Conservation (phyloP, 108 stramenopile species). For the Stephanodiscus minutulus region DNA sequence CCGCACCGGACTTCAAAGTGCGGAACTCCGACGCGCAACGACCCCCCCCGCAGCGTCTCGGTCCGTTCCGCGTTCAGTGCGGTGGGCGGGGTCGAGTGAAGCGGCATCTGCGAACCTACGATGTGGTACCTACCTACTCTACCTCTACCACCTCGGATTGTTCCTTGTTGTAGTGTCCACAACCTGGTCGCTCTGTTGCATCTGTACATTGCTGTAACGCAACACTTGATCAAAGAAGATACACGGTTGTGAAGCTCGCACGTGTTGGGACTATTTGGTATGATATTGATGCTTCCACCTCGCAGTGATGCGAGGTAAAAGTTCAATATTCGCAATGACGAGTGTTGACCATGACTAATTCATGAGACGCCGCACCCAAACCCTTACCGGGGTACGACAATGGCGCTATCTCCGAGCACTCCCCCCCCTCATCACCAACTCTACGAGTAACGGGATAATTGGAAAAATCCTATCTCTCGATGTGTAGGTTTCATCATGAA, state of each 20-base stretch:
- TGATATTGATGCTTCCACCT: conserved; percentile 12
- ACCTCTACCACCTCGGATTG: too few relatives aligned
- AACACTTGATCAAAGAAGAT: neutral
- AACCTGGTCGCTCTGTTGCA: too few relatives aligned
- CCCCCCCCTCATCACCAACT: neutral
- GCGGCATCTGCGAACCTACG: too few relatives aligned
- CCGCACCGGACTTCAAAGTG: too few relatives aligned
- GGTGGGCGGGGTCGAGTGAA: too few relatives aligned
- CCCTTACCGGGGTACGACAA: conserved; percentile 40
- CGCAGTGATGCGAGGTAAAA: conserved; percentile 25
- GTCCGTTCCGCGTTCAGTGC: too few relatives aligned
- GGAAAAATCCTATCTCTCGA: neutral
- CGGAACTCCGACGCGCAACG: too few relatives aligned
- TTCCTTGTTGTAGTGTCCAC: too few relatives aligned
- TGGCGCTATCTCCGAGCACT: conserved; percentile 30
- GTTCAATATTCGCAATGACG: conserved; percentile 37
- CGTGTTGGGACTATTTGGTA: neutral
- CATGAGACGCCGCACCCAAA: conserved; percentile 29
- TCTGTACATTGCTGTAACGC: neutral
- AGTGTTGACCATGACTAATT: conserved; percentile 18
- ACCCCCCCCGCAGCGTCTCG: too few relatives aligned
- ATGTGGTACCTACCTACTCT: too few relatives aligned
- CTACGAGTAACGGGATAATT: neutral
- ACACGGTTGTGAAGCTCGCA: too few relatives aligned
- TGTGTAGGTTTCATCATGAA: neutral